Evolutionary conservation across 805 yeast species (phyloP).

Genomic region (Kazachstania martiniae): DNA sequence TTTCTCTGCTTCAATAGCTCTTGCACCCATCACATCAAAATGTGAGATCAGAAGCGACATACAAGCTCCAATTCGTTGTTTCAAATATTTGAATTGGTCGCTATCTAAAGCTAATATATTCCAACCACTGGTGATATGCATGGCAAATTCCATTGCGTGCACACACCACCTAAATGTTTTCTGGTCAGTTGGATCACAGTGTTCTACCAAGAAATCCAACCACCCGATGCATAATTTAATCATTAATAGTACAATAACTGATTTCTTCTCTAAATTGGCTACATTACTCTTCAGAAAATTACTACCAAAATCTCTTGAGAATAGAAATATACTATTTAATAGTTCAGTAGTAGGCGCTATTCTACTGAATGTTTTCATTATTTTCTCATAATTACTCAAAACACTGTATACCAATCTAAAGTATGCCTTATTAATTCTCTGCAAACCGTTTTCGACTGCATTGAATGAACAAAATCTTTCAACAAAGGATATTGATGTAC

Average conservation of each 20-base stretch:
- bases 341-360: conserved; percentile 63
- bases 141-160: conserved; percentile 86
- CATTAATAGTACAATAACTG: conserved; percentile 58
- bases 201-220: conserved; percentile 89
- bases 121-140: conserved; percentile 86
- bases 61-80: conserved; percentile 83
- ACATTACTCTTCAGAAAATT: conserved; percentile 58
- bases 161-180: conserved; percentile 96
- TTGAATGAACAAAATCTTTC: conserved; percentile 63
- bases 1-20: conserved; percentile 56
- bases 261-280: conserved; percentile 41
- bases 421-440: conserved; percentile 52
- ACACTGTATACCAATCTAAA: conserved; percentile 57
- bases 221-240: conserved; percentile 75
- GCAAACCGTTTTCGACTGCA: conserved; percentile 62
- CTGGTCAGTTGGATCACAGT: conserved; percentile 84
- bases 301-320: conserved; percentile 73
- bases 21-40: conserved; percentile 96
- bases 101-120: conserved; percentile 74
- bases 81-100: conserved; percentile 59
- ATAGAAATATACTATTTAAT: conserved; percentile 61
- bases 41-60: conserved; percentile 89
- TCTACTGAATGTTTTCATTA: conserved; percentile 43
- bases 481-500: conserved; percentile 43
- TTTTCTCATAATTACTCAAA: conserved; percentile 46